Conservation (phyloP, 169 alveolate species). For the Plasmodium vinckei region DNA sequence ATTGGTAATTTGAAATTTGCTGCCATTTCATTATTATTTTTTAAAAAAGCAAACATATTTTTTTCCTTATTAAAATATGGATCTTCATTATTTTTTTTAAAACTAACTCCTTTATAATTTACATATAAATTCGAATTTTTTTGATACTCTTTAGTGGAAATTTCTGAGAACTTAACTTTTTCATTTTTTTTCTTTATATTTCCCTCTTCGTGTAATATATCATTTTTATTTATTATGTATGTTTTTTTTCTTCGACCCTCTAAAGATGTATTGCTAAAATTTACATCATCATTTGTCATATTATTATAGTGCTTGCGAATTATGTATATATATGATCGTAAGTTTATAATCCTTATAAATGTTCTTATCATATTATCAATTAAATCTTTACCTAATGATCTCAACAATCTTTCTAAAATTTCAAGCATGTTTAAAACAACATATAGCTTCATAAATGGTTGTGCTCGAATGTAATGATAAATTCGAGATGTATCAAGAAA, state of each 20-base stretch:
- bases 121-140: not conserved
- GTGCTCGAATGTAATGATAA: constrained; percentile 92
- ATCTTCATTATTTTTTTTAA: not conserved
- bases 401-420: constrained; percentile 88
- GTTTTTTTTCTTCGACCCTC: not conserved
- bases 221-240: not conserved
- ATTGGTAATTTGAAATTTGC: constrained; percentile 63
- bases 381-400: constrained; percentile 91
- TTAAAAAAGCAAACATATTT: constrained; percentile 8
- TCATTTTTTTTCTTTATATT: not conserved
- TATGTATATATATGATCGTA: constrained; percentile 48
- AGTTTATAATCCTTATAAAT: constrained; percentile 72
- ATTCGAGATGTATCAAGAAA: constrained; percentile 89
- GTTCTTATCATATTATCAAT: constrained; percentile 85
- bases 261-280: not conserved
- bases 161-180: not conserved
- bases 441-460: constrained; percentile 90
- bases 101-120: not conserved
- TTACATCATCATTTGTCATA: constrained; percentile 1
- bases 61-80: not conserved
- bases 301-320: constrained; percentile 23
- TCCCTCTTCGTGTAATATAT: not conserved
- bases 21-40: constrained; percentile 29
- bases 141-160: not conserved
- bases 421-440: constrained; percentile 93